Conservation (phyloP, 2,329 filamentous ascomycete species). For the Botrytis porri region DNA sequence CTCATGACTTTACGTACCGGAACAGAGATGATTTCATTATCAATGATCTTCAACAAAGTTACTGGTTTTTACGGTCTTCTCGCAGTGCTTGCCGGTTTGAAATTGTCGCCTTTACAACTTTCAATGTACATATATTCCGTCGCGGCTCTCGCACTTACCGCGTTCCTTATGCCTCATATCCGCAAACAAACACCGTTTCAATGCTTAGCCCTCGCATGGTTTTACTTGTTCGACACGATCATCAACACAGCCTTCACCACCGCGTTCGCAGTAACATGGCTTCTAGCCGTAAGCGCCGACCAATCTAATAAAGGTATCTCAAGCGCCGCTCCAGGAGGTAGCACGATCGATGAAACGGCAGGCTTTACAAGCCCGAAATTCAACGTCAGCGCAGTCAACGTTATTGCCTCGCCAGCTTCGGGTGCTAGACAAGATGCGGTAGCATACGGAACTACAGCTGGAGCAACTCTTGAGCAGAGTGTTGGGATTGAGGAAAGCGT, state of each 20-base stretch:
- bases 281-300: slow-evolving; percentile 58
- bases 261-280: slow-evolving; percentile 82
- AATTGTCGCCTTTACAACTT: slow-evolving; percentile 77
- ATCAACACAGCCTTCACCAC: slow-evolving; percentile 81
- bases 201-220: slow-evolving; percentile 76
- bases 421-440: slow-evolving; percentile 52
- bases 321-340: slow-evolving; percentile 38
- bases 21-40: slow-evolving; percentile 77
- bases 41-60: slow-evolving; percentile 86
- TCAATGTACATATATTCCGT: slow-evolving; percentile 91
- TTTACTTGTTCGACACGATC: slow-evolving; percentile 78
- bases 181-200: slow-evolving; percentile 75
- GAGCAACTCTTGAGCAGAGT: slow-evolving; percentile 57
- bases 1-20: slow-evolving; percentile 83
- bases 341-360: slow-evolving; percentile 55
- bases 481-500: slow-evolving; percentile 64
- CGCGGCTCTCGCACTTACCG: slow-evolving; percentile 62
- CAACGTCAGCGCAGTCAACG: slow-evolving; percentile 57
- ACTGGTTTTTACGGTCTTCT: slow-evolving; percentile 88
- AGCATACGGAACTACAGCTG: slow-evolving; percentile 43
- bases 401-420: slow-evolving; percentile 47
- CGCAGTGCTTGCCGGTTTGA: slow-evolving; percentile 81
- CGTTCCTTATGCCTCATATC: slow-evolving; percentile 74
- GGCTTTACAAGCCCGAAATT: slow-evolving; percentile 63
- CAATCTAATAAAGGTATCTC: slow-evolving; percentile 43